A percentile compares a stretch with the other conserved stretches of the same genome.
phyloP scores from a whole-genome alignment of 2,329 filamentous ascomycete genomes.

The Verruconis gallopava region DNA sequence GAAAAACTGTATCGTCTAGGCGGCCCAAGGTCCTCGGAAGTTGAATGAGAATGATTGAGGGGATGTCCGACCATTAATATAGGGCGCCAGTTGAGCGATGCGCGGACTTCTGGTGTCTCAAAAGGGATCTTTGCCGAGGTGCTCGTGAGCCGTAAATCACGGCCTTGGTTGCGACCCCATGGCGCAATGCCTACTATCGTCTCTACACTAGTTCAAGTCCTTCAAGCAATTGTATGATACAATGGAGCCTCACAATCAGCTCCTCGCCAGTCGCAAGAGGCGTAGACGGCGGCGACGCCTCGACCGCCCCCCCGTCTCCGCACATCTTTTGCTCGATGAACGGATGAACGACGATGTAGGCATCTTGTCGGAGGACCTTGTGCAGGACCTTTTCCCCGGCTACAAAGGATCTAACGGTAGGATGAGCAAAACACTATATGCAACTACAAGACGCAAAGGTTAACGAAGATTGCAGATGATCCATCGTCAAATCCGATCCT shows the following conservation, averaged over 20 bases:
- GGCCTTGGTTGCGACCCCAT: too few relatives aligned
- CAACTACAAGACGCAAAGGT: not conserved
- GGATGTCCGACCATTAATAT: too few relatives aligned
- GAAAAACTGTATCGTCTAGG: too few relatives aligned
- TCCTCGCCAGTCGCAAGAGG: conserved; percentile 18
- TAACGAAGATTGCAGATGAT: not conserved
- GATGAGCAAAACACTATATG: conserved; percentile 1
- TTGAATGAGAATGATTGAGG: too few relatives aligned
- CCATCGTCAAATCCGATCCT: conserved; percentile 20
- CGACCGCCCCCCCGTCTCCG: conserved; percentile 63
- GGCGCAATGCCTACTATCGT: too few relatives aligned
- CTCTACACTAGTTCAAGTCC: too few relatives aligned
- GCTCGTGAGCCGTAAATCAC: too few relatives aligned
- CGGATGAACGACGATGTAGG: conserved; percentile 76
- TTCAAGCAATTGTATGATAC: too few relatives aligned
- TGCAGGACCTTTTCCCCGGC: conserved; percentile 62
- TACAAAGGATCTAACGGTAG: conserved; percentile 15
- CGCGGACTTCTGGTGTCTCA: too few relatives aligned
- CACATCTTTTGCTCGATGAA: conserved; percentile 72
- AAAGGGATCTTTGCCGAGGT: too few relatives aligned
- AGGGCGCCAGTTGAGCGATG: too few relatives aligned
- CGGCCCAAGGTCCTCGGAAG: too few relatives aligned
- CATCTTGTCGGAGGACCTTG: conserved; percentile 75
- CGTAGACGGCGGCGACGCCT: conserved; percentile 34
- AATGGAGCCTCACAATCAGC: conserved; percentile 5